Evolutionary conservation across 495 filamentous ascomycete genomes (phyloP).

Genomic region (Penicillium canescens): DNA sequence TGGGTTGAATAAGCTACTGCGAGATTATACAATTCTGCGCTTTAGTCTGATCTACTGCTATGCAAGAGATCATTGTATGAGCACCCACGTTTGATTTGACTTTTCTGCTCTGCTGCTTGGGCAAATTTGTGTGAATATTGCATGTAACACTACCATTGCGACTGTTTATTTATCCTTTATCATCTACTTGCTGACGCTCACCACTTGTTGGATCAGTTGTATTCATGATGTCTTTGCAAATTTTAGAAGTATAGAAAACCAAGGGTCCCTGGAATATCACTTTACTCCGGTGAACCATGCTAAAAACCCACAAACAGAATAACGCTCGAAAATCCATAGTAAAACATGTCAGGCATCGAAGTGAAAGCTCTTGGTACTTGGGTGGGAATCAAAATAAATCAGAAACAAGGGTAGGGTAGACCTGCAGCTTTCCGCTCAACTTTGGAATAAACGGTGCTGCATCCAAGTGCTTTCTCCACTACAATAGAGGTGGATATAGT

Average conservation of each 20-base stretch:
- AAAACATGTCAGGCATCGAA: slow-evolving; percentile 20
- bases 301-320: slow-evolving; percentile 15
- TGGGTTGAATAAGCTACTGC: slow-evolving; percentile 3
- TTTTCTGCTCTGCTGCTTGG: slow-evolving; percentile 1
- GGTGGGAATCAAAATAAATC: slow-evolving; percentile 7
- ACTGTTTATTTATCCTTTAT: not conserved
- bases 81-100: not conserved
- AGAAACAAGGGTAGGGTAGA: not conserved
- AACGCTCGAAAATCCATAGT: slow-evolving; percentile 22
- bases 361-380: not conserved
- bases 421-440: not conserved
- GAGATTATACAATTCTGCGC: not conserved
- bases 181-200: not conserved
- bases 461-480: not conserved
- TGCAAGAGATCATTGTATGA: not conserved
- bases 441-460: not conserved
- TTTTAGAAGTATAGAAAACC: slow-evolving; percentile 10
- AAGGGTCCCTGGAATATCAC: slow-evolving; percentile 11
- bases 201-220: not conserved
- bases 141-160: slow-evolving; percentile 12
- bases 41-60: not conserved
- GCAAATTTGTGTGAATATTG: slow-evolving; percentile 9
- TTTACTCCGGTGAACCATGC: slow-evolving; percentile 27
- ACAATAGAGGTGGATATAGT: not conserved
- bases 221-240: not conserved